Conservation (phyloP, 495 filamentous ascomycete species). For the Aspergillus sclerotioniger region DNA sequence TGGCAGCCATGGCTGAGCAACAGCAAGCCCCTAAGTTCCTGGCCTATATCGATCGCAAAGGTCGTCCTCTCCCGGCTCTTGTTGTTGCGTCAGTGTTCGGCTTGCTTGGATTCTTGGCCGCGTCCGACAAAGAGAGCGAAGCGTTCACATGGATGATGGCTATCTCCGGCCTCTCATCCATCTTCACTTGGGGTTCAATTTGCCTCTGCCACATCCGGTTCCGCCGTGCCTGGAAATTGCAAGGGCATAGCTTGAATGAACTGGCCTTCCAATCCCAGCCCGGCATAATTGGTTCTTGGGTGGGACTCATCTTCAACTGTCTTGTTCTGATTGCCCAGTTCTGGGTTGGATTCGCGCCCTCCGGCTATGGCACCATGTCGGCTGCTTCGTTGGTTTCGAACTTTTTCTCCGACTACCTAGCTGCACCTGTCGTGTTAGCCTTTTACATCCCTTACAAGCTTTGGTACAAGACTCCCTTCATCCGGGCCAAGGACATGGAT, state of each 20-base stretch:
- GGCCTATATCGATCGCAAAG: constrained; percentile 79
- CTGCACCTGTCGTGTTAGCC: constrained; percentile 72
- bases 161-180: constrained; percentile 79
- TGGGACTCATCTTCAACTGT: constrained; percentile 76
- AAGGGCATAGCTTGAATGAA: constrained; percentile 70
- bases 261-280: constrained; percentile 78
- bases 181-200: constrained; percentile 93
- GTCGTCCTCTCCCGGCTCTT: constrained; percentile 77
- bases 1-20: constrained; percentile 83
- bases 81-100: constrained; percentile 65
- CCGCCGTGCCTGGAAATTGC: constrained; percentile 69
- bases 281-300: constrained; percentile 78
- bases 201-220: constrained; percentile 91
- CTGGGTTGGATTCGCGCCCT: constrained; percentile 84
- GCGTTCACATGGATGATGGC: constrained; percentile 89
- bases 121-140: constrained; percentile 56
- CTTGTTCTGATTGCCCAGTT: constrained; percentile 90
- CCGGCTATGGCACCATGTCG: constrained; percentile 52
- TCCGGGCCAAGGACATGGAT: constrained; percentile 73
- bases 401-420: constrained; percentile 81
- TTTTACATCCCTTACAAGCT: constrained; percentile 81
- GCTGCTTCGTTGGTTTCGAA: constrained; percentile 46
- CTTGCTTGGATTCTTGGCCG: constrained; percentile 75
- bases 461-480: constrained; percentile 65
- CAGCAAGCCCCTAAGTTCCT: constrained; percentile 74